phyloP scores from a whole-genome alignment of 2,329 filamentous ascomycete genomes.

The Colletotrichum ledebouriae region DNA sequence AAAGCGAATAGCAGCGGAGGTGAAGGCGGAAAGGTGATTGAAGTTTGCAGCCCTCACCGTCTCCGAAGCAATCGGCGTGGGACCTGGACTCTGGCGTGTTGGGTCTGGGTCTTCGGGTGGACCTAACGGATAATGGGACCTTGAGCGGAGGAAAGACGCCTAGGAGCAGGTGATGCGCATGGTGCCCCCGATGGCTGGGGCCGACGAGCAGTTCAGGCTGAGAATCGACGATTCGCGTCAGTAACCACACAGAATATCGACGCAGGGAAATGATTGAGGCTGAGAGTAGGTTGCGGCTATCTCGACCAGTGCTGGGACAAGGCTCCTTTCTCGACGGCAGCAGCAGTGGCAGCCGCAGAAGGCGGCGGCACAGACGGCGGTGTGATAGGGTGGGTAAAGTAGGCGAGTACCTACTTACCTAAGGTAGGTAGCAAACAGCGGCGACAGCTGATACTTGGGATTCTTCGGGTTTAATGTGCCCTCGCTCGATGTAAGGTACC shows the following conservation, averaged over 20 bases:
- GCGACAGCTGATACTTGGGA: too few relatives aligned
- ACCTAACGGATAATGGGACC: constrained; percentile 22
- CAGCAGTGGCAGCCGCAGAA: neutral
- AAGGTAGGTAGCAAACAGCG: too few relatives aligned
- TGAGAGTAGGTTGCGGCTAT: constrained; percentile 17
- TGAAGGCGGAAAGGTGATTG: neutral
- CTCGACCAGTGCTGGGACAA: constrained; percentile 24
- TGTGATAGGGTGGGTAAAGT: neutral
- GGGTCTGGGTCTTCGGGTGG: constrained; percentile 5
- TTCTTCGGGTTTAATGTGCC: too few relatives aligned
- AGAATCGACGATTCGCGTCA: constrained; percentile 7
- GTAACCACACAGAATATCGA: constrained; percentile 5
- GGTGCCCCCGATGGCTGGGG: constrained; percentile 26
- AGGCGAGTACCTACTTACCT: neutral
- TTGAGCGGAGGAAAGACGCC: constrained; percentile 23
- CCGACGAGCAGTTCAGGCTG: constrained; percentile 8
- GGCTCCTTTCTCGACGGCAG: constrained; percentile 13
- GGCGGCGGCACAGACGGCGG: neutral
- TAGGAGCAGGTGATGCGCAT: constrained; percentile 34
- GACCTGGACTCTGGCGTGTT: too few relatives aligned
- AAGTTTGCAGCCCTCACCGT: constrained; percentile 28
- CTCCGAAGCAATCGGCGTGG: constrained; percentile 9
- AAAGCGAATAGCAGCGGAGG: neutral
- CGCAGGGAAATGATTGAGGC: constrained; percentile 22
- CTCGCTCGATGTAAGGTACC: too few relatives aligned